phyloP scores from a whole-genome alignment of 306 rosid genomes.

The Biancaea sappan region DNA sequence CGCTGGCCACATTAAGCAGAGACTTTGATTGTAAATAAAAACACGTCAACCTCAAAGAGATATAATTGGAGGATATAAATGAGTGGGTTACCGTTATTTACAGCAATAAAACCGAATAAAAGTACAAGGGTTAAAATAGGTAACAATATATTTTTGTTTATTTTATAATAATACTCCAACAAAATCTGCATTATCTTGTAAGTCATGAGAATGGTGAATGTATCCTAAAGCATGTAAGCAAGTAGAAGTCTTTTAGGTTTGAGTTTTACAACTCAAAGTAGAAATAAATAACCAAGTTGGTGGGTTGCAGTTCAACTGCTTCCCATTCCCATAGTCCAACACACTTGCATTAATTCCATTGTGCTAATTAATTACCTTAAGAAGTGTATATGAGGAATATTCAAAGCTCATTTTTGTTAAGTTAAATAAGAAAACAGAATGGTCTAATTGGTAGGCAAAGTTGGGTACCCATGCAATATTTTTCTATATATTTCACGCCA shows the following conservation, averaged over 20 bases:
- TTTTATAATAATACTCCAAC: too few relatives aligned
- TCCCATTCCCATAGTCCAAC: conserved; percentile 40
- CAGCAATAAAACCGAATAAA: too few relatives aligned
- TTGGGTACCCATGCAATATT: conserved; percentile 22
- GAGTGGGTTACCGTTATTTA: too few relatives aligned
- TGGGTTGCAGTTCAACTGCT: conserved; percentile 63
- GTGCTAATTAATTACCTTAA: too few relatives aligned
- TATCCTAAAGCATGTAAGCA: neutral
- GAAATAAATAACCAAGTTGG: conserved; percentile 46
- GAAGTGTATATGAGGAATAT: neutral
- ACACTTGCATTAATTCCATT: neutral
- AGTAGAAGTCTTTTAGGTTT: conserved; percentile 52
- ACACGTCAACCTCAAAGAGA: too few relatives aligned
- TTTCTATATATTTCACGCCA: neutral
- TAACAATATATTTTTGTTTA: too few relatives aligned
- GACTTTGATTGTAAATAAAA: too few relatives aligned
- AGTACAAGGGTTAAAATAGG: too few relatives aligned
- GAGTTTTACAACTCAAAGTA: conserved; percentile 35
- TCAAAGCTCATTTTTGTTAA: conserved; percentile 26
- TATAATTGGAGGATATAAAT: too few relatives aligned
- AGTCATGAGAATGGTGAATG: too few relatives aligned
- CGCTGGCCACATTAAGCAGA: too few relatives aligned
- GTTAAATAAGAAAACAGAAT: conserved; percentile 32
- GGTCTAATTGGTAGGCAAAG: conserved; percentile 37
- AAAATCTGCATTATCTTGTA: neutral